Conservation (phyloP, 1,284 basidiomycete genomes). For the Omphalotus olearius region DNA sequence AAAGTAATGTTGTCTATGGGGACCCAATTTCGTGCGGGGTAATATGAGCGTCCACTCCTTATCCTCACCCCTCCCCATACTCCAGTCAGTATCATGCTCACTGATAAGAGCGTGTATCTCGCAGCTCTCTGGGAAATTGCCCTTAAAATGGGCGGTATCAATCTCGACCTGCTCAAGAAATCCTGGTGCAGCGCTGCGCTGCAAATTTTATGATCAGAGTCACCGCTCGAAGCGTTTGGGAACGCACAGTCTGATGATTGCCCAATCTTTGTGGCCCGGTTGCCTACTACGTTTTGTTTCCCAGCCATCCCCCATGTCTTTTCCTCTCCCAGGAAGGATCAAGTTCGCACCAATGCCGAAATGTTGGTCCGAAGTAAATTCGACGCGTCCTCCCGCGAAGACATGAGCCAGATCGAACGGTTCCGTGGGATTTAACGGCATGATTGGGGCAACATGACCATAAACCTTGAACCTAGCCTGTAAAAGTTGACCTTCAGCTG, state of each 20-base stretch:
- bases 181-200: conserved; percentile 59
- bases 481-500: conserved; percentile 13
- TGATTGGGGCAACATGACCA: conserved; percentile 68
- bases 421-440: conserved; percentile 46
- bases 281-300: conserved; percentile 89
- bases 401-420: conserved; percentile 87
- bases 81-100: conserved; percentile 40
- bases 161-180: conserved; percentile 79
- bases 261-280: conserved; percentile 86
- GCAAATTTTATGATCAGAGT: conserved; percentile 3
- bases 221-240: background rate
- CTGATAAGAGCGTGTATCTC: conserved; percentile 70
- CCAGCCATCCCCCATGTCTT: conserved; percentile 98
- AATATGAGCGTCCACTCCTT: conserved; percentile 76
- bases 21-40: conserved; percentile 76
- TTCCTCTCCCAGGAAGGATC: conserved; percentile 83
- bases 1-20: conserved; percentile 89
- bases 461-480: conserved; percentile 88
- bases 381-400: conserved; percentile 82
- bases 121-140: conserved; percentile 92
- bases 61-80: conserved; percentile 33
- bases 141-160: conserved; percentile 94
- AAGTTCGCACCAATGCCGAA: conserved; percentile 92
- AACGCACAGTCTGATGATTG: conserved; percentile 81
- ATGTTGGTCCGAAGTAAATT: conserved; percentile 86